Conservation (phyloP, 2,329 filamentous ascomycete genomes). For the Phaeosphaeriaceae sp. region DNA sequence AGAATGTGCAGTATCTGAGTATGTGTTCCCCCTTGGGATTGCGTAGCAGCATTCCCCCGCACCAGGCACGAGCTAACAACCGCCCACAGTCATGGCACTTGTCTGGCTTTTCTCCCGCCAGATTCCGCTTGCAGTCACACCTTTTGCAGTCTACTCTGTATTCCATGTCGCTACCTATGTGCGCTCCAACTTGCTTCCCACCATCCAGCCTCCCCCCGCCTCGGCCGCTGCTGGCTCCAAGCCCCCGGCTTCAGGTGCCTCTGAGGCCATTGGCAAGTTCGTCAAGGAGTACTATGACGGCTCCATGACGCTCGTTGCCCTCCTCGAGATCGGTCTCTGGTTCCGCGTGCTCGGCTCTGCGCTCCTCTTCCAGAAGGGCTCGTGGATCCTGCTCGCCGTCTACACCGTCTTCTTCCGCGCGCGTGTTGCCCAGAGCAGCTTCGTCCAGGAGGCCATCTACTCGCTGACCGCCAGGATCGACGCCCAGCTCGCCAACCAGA, state of each 20-base stretch:
- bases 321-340: conserved; percentile 88
- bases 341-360: conserved; percentile 81
- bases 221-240: conserved; percentile 59
- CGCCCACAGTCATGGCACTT: conserved; percentile 78
- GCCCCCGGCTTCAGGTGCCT: conserved; percentile 67
- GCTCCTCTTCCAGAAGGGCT: conserved; percentile 86
- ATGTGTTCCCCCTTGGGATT: conserved; percentile 52
- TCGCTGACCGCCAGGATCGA: conserved; percentile 78
- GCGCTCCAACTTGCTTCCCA: conserved; percentile 90
- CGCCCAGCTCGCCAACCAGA: conserved; percentile 82
- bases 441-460: conserved; percentile 84
- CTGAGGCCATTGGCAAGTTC: conserved; percentile 86
- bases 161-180: conserved; percentile 99
- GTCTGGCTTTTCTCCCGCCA: conserved; percentile 94
- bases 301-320: conserved; percentile 91
- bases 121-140: conserved; percentile 87
- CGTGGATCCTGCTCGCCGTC: conserved; percentile 83
- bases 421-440: conserved; percentile 86
- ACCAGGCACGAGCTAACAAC: conserved; percentile 22
- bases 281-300: conserved; percentile 98
- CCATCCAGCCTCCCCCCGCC: conserved; percentile 71
- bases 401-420: conserved; percentile 95
- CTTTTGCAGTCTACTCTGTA: conserved; percentile 95
- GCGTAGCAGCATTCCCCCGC: conserved; percentile 4
- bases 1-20: conserved; percentile 98